Base-by-base conservation (phyloP, 2,329 filamentous ascomycete genomes). In the Diplodia mutila region DNA sequence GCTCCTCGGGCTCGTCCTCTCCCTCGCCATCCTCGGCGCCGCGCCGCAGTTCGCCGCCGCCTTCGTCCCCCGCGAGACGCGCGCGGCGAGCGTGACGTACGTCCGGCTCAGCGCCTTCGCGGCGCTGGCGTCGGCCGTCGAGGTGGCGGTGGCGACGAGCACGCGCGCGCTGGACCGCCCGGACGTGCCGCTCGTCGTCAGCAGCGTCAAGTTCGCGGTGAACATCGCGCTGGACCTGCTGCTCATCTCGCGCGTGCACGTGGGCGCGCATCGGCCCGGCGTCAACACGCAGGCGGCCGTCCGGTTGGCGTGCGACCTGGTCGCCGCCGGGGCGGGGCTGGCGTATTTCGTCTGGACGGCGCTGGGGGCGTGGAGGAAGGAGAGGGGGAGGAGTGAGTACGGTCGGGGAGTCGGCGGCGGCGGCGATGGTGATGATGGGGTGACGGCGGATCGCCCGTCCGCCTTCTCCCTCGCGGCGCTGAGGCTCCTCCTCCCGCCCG, bases 151-250 rank as follows among this genome's bases (percentile, higher is more conserved):
- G 0, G 82, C 85, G 0, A 81, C 84, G 1, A 84, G 85, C 0
- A 91, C 89, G 0, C 80, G 90, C 52, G 88, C 90, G 0, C 77
- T 93, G 1, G 90, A 92, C 74, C 84, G 86, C 61, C 90, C 90
- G 0, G 89, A 92, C 72, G 87, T 92, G 0, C 89, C 89, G 0
- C 78, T 92, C 0, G 72, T 90, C 0, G 89, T 92, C 70, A 91
- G 85, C 74, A 84, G 82, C 0, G 80, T 84, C 63, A 90, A 90
- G 70, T 90, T 91, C 65, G 78, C 81, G 0, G 75, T 90, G 69
- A 92, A 92, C 71, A 92, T 92, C 66, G 68, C 88, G 1, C 80
- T 92, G 0, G 89, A 91, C 69, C 73, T 92, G 66, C 78, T 92
- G 0, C 73, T 92, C 42, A 87, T 92, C 53, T 91, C 89, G 0